Conservation (phyloP, 1,284 basidiomycete species). For the Apiotrichum montevideense region DNA sequence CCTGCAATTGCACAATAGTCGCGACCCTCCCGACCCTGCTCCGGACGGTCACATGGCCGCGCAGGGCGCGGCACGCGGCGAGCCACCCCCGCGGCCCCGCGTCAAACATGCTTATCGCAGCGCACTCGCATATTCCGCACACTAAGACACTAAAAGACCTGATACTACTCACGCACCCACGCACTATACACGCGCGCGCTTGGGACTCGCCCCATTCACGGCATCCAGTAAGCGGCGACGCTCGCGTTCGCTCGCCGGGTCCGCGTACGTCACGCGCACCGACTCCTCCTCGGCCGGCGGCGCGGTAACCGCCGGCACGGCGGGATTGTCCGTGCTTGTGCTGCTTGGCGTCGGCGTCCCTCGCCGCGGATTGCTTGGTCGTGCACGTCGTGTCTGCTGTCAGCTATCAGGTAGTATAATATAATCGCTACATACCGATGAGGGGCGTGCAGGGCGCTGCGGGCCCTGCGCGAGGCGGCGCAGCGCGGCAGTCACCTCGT, state of each 20-base stretch:
- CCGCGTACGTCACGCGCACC: slow-evolving; percentile 32
- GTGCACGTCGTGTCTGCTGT: slow-evolving; percentile 8
- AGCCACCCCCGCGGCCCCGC: too few relatives aligned
- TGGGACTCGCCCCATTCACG: slow-evolving; percentile 9
- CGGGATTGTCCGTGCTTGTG: not conserved
- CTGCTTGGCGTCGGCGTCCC: not conserved
- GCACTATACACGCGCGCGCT: not conserved
- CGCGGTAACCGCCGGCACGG: not conserved
- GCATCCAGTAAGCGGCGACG: slow-evolving; percentile 29
- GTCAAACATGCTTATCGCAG: too few relatives aligned
- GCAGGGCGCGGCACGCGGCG: too few relatives aligned
- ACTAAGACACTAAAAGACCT: too few relatives aligned
- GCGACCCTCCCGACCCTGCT: too few relatives aligned
- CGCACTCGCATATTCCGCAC: too few relatives aligned
- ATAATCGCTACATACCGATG: too few relatives aligned
- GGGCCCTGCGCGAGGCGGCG: slow-evolving; percentile 9
- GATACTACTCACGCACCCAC: too few relatives aligned
- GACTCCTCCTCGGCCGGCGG: slow-evolving; percentile 24
- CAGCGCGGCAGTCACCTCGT: slow-evolving; percentile 14
- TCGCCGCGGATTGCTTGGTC: not conserved
- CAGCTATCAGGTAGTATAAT: not conserved
- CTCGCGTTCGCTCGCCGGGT: slow-evolving; percentile 31
- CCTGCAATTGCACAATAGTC: too few relatives aligned
- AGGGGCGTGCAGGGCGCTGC: not conserved
- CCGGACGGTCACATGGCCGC: too few relatives aligned